Base-by-base conservation (phyloP, 495 filamentous ascomycete species). In the Penicillium paradoxum region DNA sequence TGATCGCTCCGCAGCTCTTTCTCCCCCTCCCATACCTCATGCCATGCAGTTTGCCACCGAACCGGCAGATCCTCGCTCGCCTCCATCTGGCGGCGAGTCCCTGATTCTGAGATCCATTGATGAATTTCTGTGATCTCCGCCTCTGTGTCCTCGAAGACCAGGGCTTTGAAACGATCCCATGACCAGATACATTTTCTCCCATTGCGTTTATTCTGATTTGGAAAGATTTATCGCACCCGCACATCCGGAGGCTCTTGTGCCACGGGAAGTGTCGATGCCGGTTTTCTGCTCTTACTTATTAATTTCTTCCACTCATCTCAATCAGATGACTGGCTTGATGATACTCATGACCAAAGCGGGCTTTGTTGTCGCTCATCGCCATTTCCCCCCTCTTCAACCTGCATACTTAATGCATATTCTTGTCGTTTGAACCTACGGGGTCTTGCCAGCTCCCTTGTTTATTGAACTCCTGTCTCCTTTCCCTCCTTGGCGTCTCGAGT, bases 51-150 rank as follows among this genome's bases (percentile, higher is more conserved):
- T 73, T 53, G 66, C 58, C 9, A 32, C 60, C 3, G 49, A 66
- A 45, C 63, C 69, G 37, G 63, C 66, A 3, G 77, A 80, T 62
- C 77, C 77, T 2, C 68, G 77, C 53, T 79, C 76, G 14, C 77
- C 77, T 37, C 71, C 71, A 13, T 64, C 66, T 25, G 72, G 70
- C 37, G 68, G 68, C 9, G 77, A 78, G 55, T 66, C 71, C 17
- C 58, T 77, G 45, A 79, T 79, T 49, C 75, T 77, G 68, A 74
- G 77, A 64, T 79, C 67, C 55, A 80, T 80, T 59, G 76, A 77
- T 58, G 77, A 79, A 60, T 72, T 80, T 63, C 59, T 77, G 45
- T 77, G 68, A 73, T 66, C 43, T 38, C 44, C 39, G 51, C 43
- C 53, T 56, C 7, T 17, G 38, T 18, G 45, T 49, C 29, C 18